Conservation (phyloP, 257 asterid species). For the Catharanthus roseus region DNA sequence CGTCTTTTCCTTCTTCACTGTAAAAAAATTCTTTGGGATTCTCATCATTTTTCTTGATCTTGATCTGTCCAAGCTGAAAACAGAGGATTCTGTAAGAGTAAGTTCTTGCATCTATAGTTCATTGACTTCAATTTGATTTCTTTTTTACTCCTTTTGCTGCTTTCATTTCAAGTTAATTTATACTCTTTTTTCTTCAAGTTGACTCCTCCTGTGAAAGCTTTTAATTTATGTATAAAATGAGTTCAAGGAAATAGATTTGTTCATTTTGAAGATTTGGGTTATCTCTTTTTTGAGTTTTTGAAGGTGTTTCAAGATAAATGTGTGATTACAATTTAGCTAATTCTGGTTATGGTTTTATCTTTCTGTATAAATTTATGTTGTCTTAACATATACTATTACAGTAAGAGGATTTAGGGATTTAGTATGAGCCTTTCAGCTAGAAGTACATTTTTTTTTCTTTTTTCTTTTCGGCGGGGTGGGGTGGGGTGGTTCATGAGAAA, state of each 20-base stretch:
- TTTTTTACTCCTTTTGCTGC: not conserved
- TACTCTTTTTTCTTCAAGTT: no score
- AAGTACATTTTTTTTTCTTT: not conserved
- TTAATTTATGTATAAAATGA: not conserved
- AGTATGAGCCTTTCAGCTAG: not conserved
- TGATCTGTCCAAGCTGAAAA: constrained; percentile 7
- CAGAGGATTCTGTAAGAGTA: not conserved
- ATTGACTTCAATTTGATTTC: not conserved
- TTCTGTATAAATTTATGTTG: not conserved
- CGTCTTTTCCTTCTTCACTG: not conserved
- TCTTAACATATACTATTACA: not conserved
- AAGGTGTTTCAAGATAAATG: not conserved
- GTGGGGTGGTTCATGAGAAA: not conserved
- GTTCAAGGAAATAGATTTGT: not conserved
- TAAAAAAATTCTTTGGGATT: not conserved
- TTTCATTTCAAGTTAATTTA: not conserved
- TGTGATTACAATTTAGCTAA: not conserved
- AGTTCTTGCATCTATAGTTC: not conserved
- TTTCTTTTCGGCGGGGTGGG: no score
- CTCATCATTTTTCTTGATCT: constrained; percentile 1
- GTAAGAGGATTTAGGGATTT: no score
- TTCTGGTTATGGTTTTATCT: not conserved
- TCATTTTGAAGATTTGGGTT: not conserved
- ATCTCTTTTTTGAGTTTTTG: not conserved
- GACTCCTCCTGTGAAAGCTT: not conserved